Evolutionary conservation across 2,329 filamentous ascomycete genomes (phyloP).

Genomic region (Neofusicoccum umdonicola): DNA sequence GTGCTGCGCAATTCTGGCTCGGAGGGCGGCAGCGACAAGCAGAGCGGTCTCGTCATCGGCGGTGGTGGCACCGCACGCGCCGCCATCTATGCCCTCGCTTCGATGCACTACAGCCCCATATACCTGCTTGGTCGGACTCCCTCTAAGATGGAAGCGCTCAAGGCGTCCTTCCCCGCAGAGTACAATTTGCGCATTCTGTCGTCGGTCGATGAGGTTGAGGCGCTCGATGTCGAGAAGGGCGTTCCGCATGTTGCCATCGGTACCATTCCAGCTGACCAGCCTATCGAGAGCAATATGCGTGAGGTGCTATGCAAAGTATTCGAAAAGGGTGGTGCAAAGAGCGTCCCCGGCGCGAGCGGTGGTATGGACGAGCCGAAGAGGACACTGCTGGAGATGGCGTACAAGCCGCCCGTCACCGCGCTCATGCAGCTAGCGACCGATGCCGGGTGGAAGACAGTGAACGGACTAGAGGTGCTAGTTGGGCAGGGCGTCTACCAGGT

Average conservation of each 20-base stretch:
- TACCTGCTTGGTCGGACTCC: conserved; percentile 80
- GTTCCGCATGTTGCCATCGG: conserved; percentile 74
- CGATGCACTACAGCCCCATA: conserved; percentile 79
- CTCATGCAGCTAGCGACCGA: conserved; percentile 80
- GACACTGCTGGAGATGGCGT: conserved; percentile 90
- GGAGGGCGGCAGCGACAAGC: conserved; percentile 30
- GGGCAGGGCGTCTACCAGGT: conserved; percentile 73
- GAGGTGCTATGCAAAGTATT: conserved; percentile 61
- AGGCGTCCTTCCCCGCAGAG: conserved; percentile 67
- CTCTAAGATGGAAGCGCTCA: conserved; percentile 65
- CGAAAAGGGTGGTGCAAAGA: conserved; percentile 26
- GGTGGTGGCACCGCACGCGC: conserved; percentile 90
- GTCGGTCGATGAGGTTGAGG: conserved; percentile 49
- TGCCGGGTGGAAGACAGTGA: conserved; percentile 77
- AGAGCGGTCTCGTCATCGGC: conserved; percentile 73
- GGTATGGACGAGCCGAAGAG: conserved; percentile 34
- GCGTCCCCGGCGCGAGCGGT: conserved; percentile 48
- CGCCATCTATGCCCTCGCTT: conserved; percentile 82
- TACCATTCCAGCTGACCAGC: conserved; percentile 84
- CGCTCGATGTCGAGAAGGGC: conserved; percentile 45
- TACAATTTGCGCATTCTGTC: conserved; percentile 70
- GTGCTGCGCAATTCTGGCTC: conserved; percentile 68
- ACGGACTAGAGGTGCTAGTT: conserved; percentile 83
- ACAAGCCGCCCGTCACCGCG: conserved; percentile 80
- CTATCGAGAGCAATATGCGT: conserved; percentile 70